Conservation (phyloP, 2,329 filamentous ascomycete genomes). For the Thelonectria discophora region DNA sequence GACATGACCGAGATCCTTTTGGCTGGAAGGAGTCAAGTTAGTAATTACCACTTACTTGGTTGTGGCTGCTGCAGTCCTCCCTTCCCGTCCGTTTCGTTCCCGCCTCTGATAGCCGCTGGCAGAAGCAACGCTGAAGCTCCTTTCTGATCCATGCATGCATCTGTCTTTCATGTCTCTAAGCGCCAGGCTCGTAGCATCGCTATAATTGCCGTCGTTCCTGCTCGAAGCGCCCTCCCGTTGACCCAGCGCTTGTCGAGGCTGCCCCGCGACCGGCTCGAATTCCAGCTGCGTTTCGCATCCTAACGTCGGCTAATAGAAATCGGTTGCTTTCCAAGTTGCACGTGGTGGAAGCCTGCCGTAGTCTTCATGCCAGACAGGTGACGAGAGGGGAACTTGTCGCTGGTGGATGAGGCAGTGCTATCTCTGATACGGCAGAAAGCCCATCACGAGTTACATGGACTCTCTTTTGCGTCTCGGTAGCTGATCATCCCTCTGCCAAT, state of each 20-base stretch:
- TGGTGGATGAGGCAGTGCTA: constrained; percentile 5
- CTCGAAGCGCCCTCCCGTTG: constrained; percentile 7
- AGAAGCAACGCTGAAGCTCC: neutral
- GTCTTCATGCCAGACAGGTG: constrained; percentile 20
- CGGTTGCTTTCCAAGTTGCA: constrained; percentile 11
- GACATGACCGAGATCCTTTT: constrained; percentile 28
- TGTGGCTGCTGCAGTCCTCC: too few species aligned
- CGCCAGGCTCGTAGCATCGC: constrained; percentile 9
- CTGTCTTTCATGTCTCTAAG: constrained; percentile 2
- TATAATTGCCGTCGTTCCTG: constrained; percentile 8
- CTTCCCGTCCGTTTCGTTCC: neutral
- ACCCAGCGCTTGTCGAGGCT: constrained; percentile 19
- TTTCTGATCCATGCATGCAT: constrained; percentile 16
- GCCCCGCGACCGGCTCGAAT: constrained; percentile 23
- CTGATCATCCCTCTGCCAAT: neutral
- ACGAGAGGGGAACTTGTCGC: neutral
- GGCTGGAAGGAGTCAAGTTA: too few species aligned
- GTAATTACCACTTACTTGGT: too few species aligned
- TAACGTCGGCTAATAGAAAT: constrained; percentile 11
- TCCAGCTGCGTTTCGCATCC: constrained; percentile 11
- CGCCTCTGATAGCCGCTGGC: constrained; percentile 15
- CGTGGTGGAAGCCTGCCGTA: constrained; percentile 5
- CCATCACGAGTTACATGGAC: constrained; percentile 12
- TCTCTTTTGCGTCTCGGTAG: neutral
- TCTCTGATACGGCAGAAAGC: neutral